Percentiles rank a stretch among this genome's conserved stretches.
These are phyloP conservation scores for Aspergillus cavernicola DNA, from an alignment of 495 filamentous ascomycete genomes.

Conservation along the genomic window DNA sequence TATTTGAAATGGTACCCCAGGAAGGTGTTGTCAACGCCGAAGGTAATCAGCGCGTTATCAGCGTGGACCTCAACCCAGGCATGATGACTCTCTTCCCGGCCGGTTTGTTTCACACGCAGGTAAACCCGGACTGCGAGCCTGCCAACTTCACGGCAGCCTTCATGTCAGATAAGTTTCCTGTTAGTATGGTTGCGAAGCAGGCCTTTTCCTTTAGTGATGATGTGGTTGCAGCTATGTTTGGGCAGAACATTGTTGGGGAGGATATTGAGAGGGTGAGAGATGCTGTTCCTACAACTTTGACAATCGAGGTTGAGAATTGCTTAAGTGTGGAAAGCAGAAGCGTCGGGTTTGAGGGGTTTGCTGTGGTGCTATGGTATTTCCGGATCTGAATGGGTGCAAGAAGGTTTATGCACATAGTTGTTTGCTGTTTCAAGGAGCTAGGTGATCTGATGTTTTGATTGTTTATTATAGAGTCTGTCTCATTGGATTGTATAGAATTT, in stretches of 20 bases:
- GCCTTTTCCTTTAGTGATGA: slow-evolving; percentile 20
- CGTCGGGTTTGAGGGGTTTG: background rate
- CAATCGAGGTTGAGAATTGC: slow-evolving; percentile 26
- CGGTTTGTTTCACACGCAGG: slow-evolving; percentile 46
- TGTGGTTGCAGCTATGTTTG: slow-evolving; percentile 20
- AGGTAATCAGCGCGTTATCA: slow-evolving; percentile 25
- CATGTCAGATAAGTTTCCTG: slow-evolving; percentile 22
- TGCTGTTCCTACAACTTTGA: slow-evolving; percentile 15
- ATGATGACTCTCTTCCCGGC: slow-evolving; percentile 48
- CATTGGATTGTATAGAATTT: too few species aligned
- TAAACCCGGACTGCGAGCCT: slow-evolving; percentile 41
- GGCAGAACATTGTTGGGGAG: slow-evolving; percentile 23
- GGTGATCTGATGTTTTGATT: too few species aligned
- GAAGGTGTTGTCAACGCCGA: slow-evolving; percentile 19
- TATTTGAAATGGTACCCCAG: slow-evolving; percentile 43
- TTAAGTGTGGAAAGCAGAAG: slow-evolving; percentile 26
- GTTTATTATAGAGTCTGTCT: too few species aligned
- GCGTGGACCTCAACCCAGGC: slow-evolving; percentile 30
- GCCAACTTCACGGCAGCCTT: slow-evolving; percentile 29
- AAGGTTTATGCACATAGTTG: too few species aligned
- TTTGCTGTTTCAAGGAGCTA: too few species aligned
- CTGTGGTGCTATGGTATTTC: too few species aligned
- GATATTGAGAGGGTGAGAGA: slow-evolving; percentile 24
- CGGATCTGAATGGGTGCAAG: too few species aligned
- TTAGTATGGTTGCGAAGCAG: slow-evolving; percentile 19